These are phyloP conservation scores for Puccinia coronata DNA, from an alignment of 1,284 basidiomycete species.

Conservation along the genomic window DNA sequence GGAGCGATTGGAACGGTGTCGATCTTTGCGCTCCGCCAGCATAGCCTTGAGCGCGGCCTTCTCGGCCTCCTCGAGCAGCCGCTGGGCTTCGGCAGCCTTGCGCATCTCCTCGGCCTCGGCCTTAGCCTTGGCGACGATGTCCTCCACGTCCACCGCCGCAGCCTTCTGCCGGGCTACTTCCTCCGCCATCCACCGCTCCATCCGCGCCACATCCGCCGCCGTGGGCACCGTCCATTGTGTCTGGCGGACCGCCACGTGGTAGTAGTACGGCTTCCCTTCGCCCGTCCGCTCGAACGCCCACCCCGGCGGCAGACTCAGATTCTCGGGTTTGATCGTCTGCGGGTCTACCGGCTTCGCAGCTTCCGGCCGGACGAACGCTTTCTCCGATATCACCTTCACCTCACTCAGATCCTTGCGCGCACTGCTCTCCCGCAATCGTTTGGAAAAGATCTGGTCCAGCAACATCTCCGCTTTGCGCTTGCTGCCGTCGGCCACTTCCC, in stretches of 20 bases:
- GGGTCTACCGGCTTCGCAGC: conserved; percentile 46
- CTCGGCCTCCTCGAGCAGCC: conserved; percentile 54
- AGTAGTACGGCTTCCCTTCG: conserved; percentile 48
- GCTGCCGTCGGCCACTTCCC: conserved; percentile 54
- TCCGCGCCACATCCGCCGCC: background rate
- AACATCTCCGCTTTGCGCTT: conserved; percentile 39
- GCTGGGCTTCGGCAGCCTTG: conserved; percentile 55
- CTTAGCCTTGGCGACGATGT: conserved; percentile 60
- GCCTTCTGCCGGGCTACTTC: conserved; percentile 39
- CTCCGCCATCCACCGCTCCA: conserved; percentile 4
- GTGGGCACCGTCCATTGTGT: conserved; percentile 50
- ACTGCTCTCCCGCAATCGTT: conserved; percentile 27
- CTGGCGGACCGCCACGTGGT: conserved; percentile 46
- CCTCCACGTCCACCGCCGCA: conserved; percentile 51
- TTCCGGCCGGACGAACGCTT: conserved; percentile 51
- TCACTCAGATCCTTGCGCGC: conserved; percentile 49
- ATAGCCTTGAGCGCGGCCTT: conserved; percentile 53
- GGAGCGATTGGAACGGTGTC: conserved; percentile 41
- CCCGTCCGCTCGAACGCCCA: conserved; percentile 30
- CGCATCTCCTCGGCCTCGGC: conserved; percentile 61
- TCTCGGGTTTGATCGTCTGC: conserved; percentile 45
- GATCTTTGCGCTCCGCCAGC: conserved; percentile 48
- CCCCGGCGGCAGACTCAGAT: conserved; percentile 50
- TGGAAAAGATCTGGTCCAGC: conserved; percentile 35
- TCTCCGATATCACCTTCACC: conserved; percentile 48